Base-by-base conservation (phyloP, 208 protist species). In the Zelonia costaricensis region DNA sequence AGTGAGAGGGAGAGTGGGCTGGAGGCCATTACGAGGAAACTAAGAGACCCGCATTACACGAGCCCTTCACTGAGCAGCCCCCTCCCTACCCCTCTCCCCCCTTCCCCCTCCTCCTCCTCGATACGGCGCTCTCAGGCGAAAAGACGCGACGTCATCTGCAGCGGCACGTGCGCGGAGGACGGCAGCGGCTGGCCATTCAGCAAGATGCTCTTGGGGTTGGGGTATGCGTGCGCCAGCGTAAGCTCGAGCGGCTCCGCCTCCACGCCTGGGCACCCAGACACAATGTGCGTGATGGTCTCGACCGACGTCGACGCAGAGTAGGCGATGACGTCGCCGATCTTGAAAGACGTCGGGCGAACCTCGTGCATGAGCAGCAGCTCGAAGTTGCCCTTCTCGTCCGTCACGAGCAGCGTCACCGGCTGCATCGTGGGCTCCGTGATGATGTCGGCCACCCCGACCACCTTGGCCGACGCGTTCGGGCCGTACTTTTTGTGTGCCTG, bases 71-170 rank as follows among this genome's bases (percentile, higher is more conserved):
- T n/a, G n/a, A n/a, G 15, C 31, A 22, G 49, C 20, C 49, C n/a
- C 28, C 30, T 23, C 31, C 28, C 16, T 10, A 23, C 4, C 10
- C 16, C 49, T 22, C 16, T 28, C 18, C 13, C 10, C 45, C 27
- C 45, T 0, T 22, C n/a, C n/a, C n/a, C n/a, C n/a, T n/a, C n/a
- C n/a, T n/a, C n/a, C n/a, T n/a, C n/a, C n/a, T n/a, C n/a, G n/a
- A n/a, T n/a, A n/a, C n/a, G n/a, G n/a, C n/a, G n/a, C n/a, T n/a
- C 39, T 61, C 55, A 94, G 10, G 84, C 69, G 68, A 94, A 94
- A 18, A 94, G 62, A 25, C 84, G 74, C 40, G 88, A 92, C 1
- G 80, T 84, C 57, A 94, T 76, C 38, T 81, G 83, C 23, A 91
- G 73, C 15, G 78, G 61, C 28, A 80, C 74, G 28, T 64, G 62